Base-by-base conservation (phyloP, 1,284 basidiomycete species). In the Neotropicomus parvogracilis region DNA sequence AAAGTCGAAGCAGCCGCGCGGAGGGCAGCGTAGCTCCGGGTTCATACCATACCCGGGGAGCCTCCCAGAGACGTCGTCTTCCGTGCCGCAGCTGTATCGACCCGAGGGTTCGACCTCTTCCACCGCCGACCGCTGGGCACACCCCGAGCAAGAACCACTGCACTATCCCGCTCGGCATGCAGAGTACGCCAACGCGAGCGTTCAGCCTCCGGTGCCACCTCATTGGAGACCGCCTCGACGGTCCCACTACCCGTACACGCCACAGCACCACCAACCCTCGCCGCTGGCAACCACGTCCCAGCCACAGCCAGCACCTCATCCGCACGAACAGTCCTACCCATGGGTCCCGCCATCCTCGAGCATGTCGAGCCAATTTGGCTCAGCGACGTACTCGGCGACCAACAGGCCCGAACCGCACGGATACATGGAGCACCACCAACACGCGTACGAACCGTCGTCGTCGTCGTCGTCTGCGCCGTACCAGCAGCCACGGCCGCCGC, bases 181-280 rank as follows among this genome's bases (percentile, higher is more conserved):
- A 2, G 55, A 59, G 34, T 60, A 51, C 33, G 6, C 38, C n/a
- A 28, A 16, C 10, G 14, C 46, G 12, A 26, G 40, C 6, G 37
- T 53, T 6, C 56, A 49, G 7, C 33, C 59, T 3, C 53, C 47
- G n/a, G 41, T 45, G 39, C 44, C 3, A 35, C 41, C 65, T 3
- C 43, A 65, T n/a, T 67, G 62, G 62, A 62, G 64, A 20, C 60
- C 65, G 4, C 54, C 63, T 12, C 60, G 62, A 2, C 55, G 54
- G 21, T 51, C 66, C 3, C 59, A 67, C 17, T 66, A 66, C 40
- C 8, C 63, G 7, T 67, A 66, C 26, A 31, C 53, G 2, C 56
- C 54, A 6, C 56, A 54, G 4, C 63, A 56, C 5, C 57, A 48
- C 16, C n/a, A n/a, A n/a, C 48, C 54, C 9, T 20, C 55, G 7